phyloP scores from a whole-genome alignment of 257 asterid species.

The Solanum chilense region DNA sequence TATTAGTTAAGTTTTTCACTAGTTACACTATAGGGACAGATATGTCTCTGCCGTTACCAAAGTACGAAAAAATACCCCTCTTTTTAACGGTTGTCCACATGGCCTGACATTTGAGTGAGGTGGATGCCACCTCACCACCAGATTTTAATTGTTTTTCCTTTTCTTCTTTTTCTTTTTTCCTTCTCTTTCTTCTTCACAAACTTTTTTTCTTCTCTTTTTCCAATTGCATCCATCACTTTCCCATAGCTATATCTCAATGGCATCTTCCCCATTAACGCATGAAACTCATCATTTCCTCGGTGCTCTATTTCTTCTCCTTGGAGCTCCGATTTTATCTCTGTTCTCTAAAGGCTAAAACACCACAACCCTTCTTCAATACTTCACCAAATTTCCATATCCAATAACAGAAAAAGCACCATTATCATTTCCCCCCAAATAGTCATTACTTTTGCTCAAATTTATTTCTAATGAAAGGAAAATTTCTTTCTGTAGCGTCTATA shows the following conservation, averaged over 20 bases:
- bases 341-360: not conserved
- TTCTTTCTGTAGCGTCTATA: not conserved
- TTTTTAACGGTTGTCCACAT: not conserved
- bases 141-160: not conserved
- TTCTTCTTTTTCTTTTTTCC: not conserved
- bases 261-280: not conserved
- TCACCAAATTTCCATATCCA: not conserved
- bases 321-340: not conserved
- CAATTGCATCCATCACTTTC: not conserved
- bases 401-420: not conserved
- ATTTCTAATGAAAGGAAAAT: not conserved
- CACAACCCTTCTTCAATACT: not conserved
- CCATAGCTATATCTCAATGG: not conserved
- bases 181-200: not conserved
- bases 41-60: not conserved
- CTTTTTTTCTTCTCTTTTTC: not conserved
- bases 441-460: not conserved
- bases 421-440: not conserved
- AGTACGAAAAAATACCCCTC: not conserved
- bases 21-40: not conserved
- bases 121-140: not conserved
- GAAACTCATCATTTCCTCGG: not conserved
- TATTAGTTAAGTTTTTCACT: not conserved
- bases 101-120: not conserved
- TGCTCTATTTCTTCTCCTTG: not conserved